phyloP scores from a whole-genome alignment of 2,329 filamentous ascomycete species.

The Pestalotiopsis sp. region DNA sequence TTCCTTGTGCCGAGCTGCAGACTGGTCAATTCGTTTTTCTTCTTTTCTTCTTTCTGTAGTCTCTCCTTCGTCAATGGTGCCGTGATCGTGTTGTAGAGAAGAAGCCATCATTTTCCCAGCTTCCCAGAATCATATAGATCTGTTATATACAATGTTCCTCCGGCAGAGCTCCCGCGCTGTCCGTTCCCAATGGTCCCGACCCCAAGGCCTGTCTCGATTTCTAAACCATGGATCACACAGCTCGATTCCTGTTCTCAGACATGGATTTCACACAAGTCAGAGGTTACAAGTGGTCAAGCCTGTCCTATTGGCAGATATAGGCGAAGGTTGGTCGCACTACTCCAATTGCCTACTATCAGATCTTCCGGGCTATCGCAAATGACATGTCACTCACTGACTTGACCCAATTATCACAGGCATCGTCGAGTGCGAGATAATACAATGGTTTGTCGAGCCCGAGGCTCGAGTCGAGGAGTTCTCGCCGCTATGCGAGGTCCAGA shows the following conservation, averaged over 20 bases:
- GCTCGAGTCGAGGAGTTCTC: slow-evolving; percentile 97
- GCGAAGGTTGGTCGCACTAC: slow-evolving; percentile 64
- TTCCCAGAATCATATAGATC: neutral
- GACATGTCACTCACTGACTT: slow-evolving; percentile 1
- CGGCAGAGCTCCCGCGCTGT: slow-evolving; percentile 51
- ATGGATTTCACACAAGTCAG: slow-evolving; percentile 53
- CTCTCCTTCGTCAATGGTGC: slow-evolving; percentile 2
- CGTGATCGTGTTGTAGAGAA: slow-evolving; percentile 20
- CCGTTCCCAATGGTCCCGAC: slow-evolving; percentile 51
- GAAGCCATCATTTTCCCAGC: neutral
- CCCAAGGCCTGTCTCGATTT: slow-evolving; percentile 38
- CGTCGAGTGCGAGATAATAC: slow-evolving; percentile 97
- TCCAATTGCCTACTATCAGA: neutral
- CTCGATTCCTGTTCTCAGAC: slow-evolving; percentile 29
- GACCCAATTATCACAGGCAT: slow-evolving; percentile 66
- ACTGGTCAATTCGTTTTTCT: neutral
- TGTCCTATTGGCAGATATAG: slow-evolving; percentile 81
- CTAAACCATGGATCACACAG: slow-evolving; percentile 29
- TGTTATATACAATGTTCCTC: slow-evolving; percentile 51
- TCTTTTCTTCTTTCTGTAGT: slow-evolving; percentile 9
- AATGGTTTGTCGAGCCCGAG: slow-evolving; percentile 98
- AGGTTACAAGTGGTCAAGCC: slow-evolving; percentile 66
- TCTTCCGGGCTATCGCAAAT: neutral
- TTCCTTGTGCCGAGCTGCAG: slow-evolving; percentile 1
- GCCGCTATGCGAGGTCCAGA: slow-evolving; percentile 96